Evolutionary conservation across 805 yeast species (phyloP), one percentile per base, ranked within the genome.

Genomic region (Maudiozyma saulgeensis): DNA sequence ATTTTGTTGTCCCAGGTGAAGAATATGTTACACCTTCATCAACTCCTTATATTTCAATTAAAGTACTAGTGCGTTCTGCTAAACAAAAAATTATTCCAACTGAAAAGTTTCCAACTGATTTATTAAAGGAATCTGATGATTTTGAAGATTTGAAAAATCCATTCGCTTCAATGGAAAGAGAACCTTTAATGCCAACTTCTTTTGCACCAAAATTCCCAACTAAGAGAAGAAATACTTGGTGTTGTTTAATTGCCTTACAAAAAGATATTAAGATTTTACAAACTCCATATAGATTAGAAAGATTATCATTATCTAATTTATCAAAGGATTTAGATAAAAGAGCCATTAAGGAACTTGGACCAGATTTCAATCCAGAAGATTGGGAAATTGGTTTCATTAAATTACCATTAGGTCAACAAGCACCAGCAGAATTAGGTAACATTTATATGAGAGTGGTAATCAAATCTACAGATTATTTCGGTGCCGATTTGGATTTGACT

Each of bases 1-100:
- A 78, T 50, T 88, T 88, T 68, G 75, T 77, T 53, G 96, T 91
- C 41, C 91, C 96, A 3, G 98, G 98, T 34, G 97, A 90, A 70
- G 71, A 71, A 31, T 54, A 51, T 19, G 81, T 86, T 28, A 79
- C 89, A 0, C 84, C 96, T 26, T 74, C 77, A 25, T 79, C 97
- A 1, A 76, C 77, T 45, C 81, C 87, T 8, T 90, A 87, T 66
- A 70, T 95, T 51, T 81, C 80, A 31, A 55, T 93, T 23, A 88
- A 90, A 66, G 83, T 85, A 51, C 66, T 87, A 42, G 79, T 88
- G 39, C 81, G 82, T 57, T 86, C 95, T 2, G 81, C 91, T 6
- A 75, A 75, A 39, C 84, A 81, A 52, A 82, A 82, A 60, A 71
- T 78, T n/a, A 62, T 78, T 40, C 66, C 69, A 2, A 71, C 72